Evolutionary conservation across 2,329 filamentous ascomycete species (phyloP).

Genomic region (Talaromyces piceae): DNA sequence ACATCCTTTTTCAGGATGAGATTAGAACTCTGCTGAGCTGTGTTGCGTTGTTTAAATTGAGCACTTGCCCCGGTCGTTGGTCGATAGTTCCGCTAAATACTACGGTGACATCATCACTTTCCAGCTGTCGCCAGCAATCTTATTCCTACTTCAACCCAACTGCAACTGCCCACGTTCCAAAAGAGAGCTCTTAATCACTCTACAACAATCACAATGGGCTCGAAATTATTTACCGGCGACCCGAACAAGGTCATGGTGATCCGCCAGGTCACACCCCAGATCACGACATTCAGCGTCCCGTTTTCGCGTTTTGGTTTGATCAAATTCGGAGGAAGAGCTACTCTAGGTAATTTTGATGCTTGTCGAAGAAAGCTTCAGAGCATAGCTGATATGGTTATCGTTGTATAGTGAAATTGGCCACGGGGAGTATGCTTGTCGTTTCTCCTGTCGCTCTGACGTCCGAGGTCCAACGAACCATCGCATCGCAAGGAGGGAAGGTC

Average conservation of each 20-base stretch:
- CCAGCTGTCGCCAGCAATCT: neutral
- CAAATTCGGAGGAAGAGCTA: conserved; percentile 80
- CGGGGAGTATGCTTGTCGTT: conserved; percentile 77
- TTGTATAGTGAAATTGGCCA: conserved; percentile 62
- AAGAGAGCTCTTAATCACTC: neutral
- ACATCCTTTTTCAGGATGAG: neutral
- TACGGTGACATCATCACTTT: neutral
- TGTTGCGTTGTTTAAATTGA: neutral
- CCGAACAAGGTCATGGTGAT: conserved; percentile 85
- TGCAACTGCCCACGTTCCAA: neutral
- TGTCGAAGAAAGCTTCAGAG: neutral
- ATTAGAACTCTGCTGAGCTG: neutral
- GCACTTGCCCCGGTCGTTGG: neutral
- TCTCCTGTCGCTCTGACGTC: conserved; percentile 81
- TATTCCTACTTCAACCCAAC: neutral
- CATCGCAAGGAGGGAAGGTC: conserved; percentile 60
- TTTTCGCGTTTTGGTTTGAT: conserved; percentile 74
- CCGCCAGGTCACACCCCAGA: conserved; percentile 69
- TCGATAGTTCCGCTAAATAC: neutral
- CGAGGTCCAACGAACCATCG: conserved; percentile 56
- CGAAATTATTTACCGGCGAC: conserved; percentile 59
- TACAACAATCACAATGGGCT: conserved; percentile 44
- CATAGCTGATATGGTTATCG: neutral
- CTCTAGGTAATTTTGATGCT: conserved; percentile 53
- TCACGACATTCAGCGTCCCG: conserved; percentile 56